Base-by-base conservation (phyloP, 1,284 basidiomycete genomes). In the Puccinia triticina region DNA sequence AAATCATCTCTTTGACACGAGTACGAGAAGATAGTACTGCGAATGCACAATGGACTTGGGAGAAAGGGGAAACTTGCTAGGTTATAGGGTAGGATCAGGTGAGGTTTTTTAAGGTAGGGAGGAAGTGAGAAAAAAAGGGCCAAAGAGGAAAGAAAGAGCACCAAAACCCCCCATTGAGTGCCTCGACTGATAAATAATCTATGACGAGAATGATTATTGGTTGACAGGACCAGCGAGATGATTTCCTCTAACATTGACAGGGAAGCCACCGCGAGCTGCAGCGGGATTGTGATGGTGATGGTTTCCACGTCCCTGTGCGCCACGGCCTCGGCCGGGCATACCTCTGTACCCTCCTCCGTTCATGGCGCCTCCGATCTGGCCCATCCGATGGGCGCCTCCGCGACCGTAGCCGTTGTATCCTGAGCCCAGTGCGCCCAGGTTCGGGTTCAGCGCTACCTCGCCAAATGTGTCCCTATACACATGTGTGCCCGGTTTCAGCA, bases 401-500 rank as follows among this genome's bases (percentile, higher is more conserved):
- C 77, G 48, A 29, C 77, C 77, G 40, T 80, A 80, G 21, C 77
- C 77, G n/a, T 80, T 80, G 50, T 80, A 80, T 21, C 77, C 77
- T 71, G 77, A 80, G n/a, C 77, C 77, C 16, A 80, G 53, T 11
- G 77, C 77, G 18, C 77, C 77, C 10, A 80, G 50, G 34, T 80
- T 80, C 11, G 77, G 77, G 40, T 80, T 71, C 32, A 80, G 66
- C 48, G 77, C 77, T 34, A 80, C 77, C 32, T 80, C 77, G 21
- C 77, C 77, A 80, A 80, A 80, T 2, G 77, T 80, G 40, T 80
- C 77, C 16, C 77, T 80, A 26, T 43, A 43, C 18, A 32, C 34
- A 26, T 37, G 16, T 23, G 8, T 48, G n/a, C 10, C 21, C 37
- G 0, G 40, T 46, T 1, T 48, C 12, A 46, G 37, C 37, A 34